phyloP scores from a whole-genome alignment of 2,329 filamentous ascomycete species.

The Claviceps maximensis region DNA sequence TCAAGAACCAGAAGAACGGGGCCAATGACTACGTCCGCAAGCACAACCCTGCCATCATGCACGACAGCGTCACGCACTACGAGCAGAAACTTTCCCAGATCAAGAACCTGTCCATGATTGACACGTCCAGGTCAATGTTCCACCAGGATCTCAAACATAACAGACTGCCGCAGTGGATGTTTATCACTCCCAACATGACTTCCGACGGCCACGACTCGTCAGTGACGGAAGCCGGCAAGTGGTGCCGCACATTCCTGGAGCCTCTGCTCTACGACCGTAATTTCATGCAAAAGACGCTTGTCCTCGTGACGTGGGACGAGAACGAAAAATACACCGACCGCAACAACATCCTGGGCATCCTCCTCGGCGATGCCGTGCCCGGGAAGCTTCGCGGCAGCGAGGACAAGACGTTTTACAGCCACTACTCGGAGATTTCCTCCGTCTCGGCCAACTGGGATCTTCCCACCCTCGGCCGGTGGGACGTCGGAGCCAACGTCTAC shows the following conservation, averaged over 20 bases:
- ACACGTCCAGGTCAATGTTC: slow-evolving; percentile 40
- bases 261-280: slow-evolving; percentile 55
- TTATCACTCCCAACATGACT: slow-evolving; percentile 64
- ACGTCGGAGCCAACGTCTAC: slow-evolving; percentile 61
- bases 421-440: slow-evolving; percentile 57
- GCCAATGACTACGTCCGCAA: slow-evolving; percentile 72
- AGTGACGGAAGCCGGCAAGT: slow-evolving; percentile 54
- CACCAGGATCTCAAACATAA: slow-evolving; percentile 49
- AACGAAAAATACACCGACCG: slow-evolving; percentile 52
- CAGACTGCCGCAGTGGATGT: slow-evolving; percentile 58
- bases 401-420: slow-evolving; percentile 58
- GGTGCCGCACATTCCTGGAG: slow-evolving; percentile 54
- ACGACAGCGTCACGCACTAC: slow-evolving; percentile 48
- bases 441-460: slow-evolving; percentile 58
- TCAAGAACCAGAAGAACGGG: slow-evolving; percentile 50
- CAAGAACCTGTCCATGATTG: slow-evolving; percentile 49
- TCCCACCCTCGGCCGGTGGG: slow-evolving; percentile 56
- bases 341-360: slow-evolving; percentile 58
- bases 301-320: slow-evolving; percentile 71
- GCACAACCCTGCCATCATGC: slow-evolving; percentile 58
- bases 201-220: slow-evolving; percentile 64
- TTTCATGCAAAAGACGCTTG: slow-evolving; percentile 64
- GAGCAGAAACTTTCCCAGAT: slow-evolving; percentile 49
- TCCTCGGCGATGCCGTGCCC: slow-evolving; percentile 65
- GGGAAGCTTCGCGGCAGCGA: slow-evolving; percentile 49